Percentiles rank a stretch among this genome's conserved stretches.
phyloP scores from a whole-genome alignment of 208 protist genomes.

The Leishmania tropica region DNA sequence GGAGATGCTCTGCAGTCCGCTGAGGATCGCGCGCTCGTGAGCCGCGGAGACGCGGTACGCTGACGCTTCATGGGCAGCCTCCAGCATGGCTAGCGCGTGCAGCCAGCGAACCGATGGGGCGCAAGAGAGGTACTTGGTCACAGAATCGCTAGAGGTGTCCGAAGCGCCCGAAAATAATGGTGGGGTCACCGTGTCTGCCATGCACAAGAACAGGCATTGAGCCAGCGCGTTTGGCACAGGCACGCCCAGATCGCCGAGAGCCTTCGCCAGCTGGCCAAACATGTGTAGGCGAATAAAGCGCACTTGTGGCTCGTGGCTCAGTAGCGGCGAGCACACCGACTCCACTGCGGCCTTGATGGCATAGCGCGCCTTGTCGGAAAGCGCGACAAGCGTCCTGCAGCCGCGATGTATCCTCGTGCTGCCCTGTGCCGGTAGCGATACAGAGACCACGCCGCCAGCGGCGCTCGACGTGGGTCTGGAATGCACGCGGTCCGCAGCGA shows the following conservation, averaged over 20 bases:
- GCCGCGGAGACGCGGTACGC: constrained; percentile 51
- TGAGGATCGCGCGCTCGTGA: constrained; percentile 62
- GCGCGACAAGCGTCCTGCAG: neutral
- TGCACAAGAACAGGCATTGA: constrained; percentile 74
- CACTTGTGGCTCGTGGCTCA: constrained; percentile 67
- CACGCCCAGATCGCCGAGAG: constrained; percentile 32
- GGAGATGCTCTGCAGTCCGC: constrained; percentile 72
- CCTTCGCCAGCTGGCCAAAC: constrained; percentile 40
- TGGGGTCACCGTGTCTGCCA: constrained; percentile 32
- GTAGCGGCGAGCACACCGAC: constrained; percentile 52
- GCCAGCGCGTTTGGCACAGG: constrained; percentile 55
- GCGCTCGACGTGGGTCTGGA: neutral
- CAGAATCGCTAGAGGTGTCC: neutral
- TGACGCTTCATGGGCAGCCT: constrained; percentile 13
- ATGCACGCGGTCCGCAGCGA: neutral
- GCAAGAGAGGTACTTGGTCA: constrained; percentile 26
- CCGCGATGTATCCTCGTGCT: neutral
- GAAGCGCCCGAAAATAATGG: neutral
- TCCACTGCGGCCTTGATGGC: constrained; percentile 53
- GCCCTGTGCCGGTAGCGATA: neutral
- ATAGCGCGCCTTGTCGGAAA: constrained; percentile 17
- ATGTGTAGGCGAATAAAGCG: constrained; percentile 49
- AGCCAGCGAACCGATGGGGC: constrained; percentile 43
- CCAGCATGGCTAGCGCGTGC: constrained; percentile 46
- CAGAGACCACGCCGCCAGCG: neutral